Conservation (phyloP, 768 basidiomycete species). For the Mycena metata region DNA sequence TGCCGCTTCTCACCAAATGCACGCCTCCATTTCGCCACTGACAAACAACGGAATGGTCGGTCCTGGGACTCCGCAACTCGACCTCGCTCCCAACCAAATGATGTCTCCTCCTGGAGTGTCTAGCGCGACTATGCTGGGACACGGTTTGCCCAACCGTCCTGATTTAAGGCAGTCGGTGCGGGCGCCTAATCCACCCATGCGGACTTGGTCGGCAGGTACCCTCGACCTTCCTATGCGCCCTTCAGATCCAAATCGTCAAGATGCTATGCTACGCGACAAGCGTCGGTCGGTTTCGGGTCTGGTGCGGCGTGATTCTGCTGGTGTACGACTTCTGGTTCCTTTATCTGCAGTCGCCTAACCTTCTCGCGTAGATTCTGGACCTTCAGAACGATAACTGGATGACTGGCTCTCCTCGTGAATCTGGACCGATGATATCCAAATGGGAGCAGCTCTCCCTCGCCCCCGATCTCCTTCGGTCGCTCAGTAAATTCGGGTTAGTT, state of each 20-base stretch:
- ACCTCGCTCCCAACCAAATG: conserved; percentile 62
- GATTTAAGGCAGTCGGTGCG: conserved; percentile 74
- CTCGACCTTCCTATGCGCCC: conserved; percentile 79
- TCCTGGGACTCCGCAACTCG: conserved; percentile 58
- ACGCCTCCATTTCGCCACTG: conserved; percentile 56
- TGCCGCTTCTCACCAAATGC: conserved; percentile 80
- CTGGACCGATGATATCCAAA: conserved; percentile 88
- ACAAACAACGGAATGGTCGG: conserved; percentile 58
- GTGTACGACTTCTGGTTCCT: conserved; percentile 60
- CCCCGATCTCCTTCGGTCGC: conserved; percentile 88
- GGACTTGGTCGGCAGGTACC: conserved; percentile 89
- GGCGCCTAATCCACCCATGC: conserved; percentile 76
- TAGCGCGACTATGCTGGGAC: conserved; percentile 61
- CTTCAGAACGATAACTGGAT: conserved; percentile 69
- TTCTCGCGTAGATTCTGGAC: conserved; percentile 62
- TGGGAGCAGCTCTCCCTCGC: conserved; percentile 94
- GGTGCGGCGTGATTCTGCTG: conserved; percentile 80
- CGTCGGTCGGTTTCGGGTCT: conserved; percentile 80
- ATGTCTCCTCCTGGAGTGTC: conserved; percentile 57
- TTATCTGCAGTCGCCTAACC: conserved; percentile 25
- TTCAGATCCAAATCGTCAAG: conserved; percentile 60
- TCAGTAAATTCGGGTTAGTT: conserved; percentile 93
- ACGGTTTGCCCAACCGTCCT: conserved; percentile 74
- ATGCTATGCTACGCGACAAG: conserved; percentile 69
- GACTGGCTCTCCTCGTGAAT: conserved; percentile 70